These are phyloP conservation scores for Agaricus subrufescens DNA, from an alignment of 768 basidiomycete genomes.

Conservation along the genomic window DNA sequence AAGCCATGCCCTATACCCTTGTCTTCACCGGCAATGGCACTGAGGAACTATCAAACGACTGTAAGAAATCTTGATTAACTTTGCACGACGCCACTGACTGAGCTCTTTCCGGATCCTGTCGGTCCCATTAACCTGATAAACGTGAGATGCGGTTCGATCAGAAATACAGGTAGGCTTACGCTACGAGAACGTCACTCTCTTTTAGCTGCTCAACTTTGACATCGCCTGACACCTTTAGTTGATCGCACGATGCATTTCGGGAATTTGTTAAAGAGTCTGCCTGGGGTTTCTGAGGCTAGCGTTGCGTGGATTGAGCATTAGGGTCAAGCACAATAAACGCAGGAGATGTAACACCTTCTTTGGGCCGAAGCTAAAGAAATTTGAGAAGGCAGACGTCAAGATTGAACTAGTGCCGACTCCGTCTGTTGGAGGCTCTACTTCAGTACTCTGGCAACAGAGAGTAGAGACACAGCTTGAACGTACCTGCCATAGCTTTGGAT, in stretches of 20 bases:
- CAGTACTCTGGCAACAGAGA: background rate
- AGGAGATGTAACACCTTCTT: background rate
- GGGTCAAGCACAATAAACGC: no score
- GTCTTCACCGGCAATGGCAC: background rate
- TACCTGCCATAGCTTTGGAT: background rate
- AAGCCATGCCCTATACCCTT: constrained; percentile 2
- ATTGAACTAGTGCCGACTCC: background rate
- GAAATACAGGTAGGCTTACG: background rate
- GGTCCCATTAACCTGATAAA: constrained; percentile 10
- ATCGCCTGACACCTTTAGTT: background rate
- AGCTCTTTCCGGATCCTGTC: constrained; percentile 15
- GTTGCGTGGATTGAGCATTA: background rate
- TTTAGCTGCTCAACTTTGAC: background rate
- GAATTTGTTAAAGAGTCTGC: background rate
- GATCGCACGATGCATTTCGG: background rate
- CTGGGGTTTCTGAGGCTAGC: background rate
- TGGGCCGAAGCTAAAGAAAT: background rate
- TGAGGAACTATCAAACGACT: background rate
- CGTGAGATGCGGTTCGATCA: background rate
- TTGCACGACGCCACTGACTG: constrained; percentile 4
- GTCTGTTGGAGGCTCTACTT: background rate
- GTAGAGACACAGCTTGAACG: background rate
- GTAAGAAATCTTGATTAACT: background rate
- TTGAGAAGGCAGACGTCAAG: background rate
- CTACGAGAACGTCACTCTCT: background rate